Percentiles rank a stretch among this genome's conserved stretches.
Evolutionary conservation across 2,329 filamentous ascomycete species (phyloP).

Genomic region (Xylariaceae sp.): DNA sequence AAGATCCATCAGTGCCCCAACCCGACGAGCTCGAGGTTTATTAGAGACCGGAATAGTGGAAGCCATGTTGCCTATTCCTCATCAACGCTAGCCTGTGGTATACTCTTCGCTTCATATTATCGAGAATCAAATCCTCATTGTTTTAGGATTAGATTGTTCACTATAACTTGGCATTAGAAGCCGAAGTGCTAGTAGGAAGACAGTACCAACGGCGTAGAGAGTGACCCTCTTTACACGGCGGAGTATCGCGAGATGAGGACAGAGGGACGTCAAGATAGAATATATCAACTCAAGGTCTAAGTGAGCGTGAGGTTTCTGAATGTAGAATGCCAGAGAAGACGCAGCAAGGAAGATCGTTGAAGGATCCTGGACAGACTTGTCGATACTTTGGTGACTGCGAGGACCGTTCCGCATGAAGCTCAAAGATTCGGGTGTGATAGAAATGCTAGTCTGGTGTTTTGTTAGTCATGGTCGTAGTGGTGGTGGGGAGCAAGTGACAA

Average conservation of each 20-base stretch:
- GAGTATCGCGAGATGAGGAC: too few species aligned
- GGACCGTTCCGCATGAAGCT: slow-evolving; percentile 3
- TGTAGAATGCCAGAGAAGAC: slow-evolving; percentile 7
- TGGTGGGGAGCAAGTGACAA: slow-evolving; percentile 6
- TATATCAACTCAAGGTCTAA: background rate
- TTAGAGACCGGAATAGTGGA: slow-evolving; percentile 27
- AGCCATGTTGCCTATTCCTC: slow-evolving; percentile 29
- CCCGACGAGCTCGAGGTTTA: slow-evolving; percentile 23
- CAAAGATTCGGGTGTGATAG: slow-evolving; percentile 7
- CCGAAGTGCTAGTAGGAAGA: slow-evolving; percentile 1
- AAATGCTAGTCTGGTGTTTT: slow-evolving; percentile 1
- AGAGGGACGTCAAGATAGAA: background rate
- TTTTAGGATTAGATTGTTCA: background rate
- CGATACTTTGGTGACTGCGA: slow-evolving; percentile 1
- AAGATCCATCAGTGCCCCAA: slow-evolving; percentile 27
- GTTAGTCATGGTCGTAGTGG: background rate
- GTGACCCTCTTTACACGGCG: too few species aligned
- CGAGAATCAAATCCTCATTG: slow-evolving; percentile 20
- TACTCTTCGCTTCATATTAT: slow-evolving; percentile 23
- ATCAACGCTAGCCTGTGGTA: slow-evolving; percentile 15
- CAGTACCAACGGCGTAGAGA: too few species aligned
- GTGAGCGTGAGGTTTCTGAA: slow-evolving; percentile 1
- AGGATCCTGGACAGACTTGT: slow-evolving; percentile 3
- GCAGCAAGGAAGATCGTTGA: background rate
- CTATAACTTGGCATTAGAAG: background rate